These are phyloP conservation scores for Agrostemma githago DNA, from an alignment of 148 eudicot species.

Conservation along the genomic window DNA sequence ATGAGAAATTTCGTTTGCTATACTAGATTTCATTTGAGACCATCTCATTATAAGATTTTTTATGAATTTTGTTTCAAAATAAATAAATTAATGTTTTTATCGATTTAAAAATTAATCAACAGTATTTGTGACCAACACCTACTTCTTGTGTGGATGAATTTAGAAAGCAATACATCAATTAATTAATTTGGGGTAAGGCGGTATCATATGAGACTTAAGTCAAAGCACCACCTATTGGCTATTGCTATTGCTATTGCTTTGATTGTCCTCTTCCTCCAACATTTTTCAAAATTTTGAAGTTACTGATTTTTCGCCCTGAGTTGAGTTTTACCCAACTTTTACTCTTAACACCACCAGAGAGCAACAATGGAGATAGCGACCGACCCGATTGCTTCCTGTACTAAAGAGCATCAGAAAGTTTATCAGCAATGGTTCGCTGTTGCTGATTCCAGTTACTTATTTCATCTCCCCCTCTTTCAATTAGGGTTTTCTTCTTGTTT, in stretches of 20 bases:
- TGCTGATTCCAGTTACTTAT: conserved; percentile 59
- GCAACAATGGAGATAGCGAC: conserved; percentile 44
- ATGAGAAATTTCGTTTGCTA: no score
- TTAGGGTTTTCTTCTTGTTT: background rate
- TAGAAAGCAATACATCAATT: no score
- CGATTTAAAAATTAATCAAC: no score
- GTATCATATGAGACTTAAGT: no score
- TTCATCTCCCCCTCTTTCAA: no score
- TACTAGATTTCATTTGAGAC: no score
- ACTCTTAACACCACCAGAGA: no score
- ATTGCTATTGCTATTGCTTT: background rate
- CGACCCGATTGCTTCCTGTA: conserved; percentile 38
- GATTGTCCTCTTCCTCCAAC: background rate
- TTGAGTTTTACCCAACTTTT: background rate
- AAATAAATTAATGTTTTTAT: background rate
- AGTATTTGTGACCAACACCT: no score
- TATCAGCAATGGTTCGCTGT: conserved; percentile 72
- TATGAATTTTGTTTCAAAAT: no score
- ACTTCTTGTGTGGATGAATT: no score
- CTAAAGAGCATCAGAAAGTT: conserved; percentile 59
- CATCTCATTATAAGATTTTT: no score
- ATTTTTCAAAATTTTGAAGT: conserved; percentile 11
- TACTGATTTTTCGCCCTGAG: background rate
- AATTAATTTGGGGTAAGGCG: no score
- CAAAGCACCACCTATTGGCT: background rate